phyloP scores from a whole-genome alignment of 805 yeast genomes.

The Geotrichum ghanense region DNA sequence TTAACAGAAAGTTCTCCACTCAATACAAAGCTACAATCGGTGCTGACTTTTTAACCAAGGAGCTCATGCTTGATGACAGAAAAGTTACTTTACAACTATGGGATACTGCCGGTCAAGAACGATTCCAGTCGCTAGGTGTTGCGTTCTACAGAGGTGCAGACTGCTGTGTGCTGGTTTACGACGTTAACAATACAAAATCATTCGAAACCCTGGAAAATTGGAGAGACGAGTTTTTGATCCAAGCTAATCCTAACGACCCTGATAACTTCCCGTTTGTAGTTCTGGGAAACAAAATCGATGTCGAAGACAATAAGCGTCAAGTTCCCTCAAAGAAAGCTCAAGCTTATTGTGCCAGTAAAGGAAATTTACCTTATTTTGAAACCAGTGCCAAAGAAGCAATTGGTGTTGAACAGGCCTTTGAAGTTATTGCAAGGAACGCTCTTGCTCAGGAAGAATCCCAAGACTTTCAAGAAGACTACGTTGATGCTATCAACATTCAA shows the following conservation, averaged over 20 bases:
- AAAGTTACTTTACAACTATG: constrained; percentile 71
- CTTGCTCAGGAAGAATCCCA: constrained; percentile 89
- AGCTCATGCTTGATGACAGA: constrained; percentile 73
- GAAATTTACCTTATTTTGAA: constrained; percentile 86
- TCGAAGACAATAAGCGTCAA: constrained; percentile 79
- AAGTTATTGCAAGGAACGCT: constrained; percentile 91
- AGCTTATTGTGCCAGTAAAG: constrained; percentile 47
- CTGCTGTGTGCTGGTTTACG: constrained; percentile 92
- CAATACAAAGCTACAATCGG: constrained; percentile 98
- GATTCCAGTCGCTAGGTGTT: constrained; percentile 92
- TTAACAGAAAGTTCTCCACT: constrained; percentile 84
- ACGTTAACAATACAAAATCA: constrained; percentile 88
- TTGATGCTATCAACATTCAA: constrained; percentile 92
- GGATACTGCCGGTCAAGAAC: constrained; percentile 99
- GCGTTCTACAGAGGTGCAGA: constrained; percentile 98
- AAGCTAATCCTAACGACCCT: constrained; percentile 87
- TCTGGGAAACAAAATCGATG: constrained; percentile 89
- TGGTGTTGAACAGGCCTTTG: constrained; percentile 91
- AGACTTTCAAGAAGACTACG: constrained; percentile 85
- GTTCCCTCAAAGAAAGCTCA: constrained; percentile 52
- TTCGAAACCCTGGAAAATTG: constrained; percentile 81
- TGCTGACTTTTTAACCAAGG: constrained; percentile 92
- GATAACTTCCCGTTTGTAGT: constrained; percentile 93
- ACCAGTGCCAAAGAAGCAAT: constrained; percentile 97
- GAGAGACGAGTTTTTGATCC: constrained; percentile 92